Evolutionary conservation across 1,284 basidiomycete species (phyloP), one percentile per base, ranked within the genome.

Genomic region (Cryptococcus jaspeensis): DNA sequence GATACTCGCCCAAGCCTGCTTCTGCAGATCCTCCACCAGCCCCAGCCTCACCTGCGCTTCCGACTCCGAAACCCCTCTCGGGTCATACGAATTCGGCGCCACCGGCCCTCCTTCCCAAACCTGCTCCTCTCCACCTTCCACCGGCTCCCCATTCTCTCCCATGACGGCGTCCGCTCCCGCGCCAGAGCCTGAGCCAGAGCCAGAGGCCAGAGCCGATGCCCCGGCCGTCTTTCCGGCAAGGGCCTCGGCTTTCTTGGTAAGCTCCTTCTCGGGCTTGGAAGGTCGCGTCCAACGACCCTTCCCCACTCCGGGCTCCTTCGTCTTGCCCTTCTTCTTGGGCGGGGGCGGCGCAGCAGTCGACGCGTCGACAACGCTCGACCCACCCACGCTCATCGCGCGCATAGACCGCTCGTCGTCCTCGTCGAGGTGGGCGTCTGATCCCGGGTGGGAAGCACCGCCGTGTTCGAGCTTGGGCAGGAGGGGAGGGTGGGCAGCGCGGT

Each of bases 1-100:
- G 50, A 94, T 90, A 63, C 85, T 87, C 23, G 85, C 85, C 91
- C 92, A 94, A 9, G 90, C 87, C 74, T 90, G 89, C 60, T 84
- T 83, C 76, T 92, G 90, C 2, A 89, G 81, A 66, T 93, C 90
- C 70, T 93, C 90, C 39, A 93, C 75, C 7, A 72, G 53, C 9
- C 58, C 63, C 20, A 67, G 61, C n/a, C 72, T 57, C 9, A 72
- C 62, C 28, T 56, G 58, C 23, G 74, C 74, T 47, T 75, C 74
- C 2, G 45, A 36, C 56, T 74, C 72, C n/a, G 63, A 67, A 4
- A 74, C 61, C 20, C 74, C 72, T 32, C 71, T 49, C 0, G 69
- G 69, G 55, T 74, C 72, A 38, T 66, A 55, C 12, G 63, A 58
- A 53, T 73, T 73, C 3, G 71, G 70, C 12, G 54, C 43, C 37